A percentile compares a stretch with the other conserved stretches of the same genome.
These are phyloP conservation scores for Tetracentron sinense DNA, from an alignment of 164 flowering plant species.

Conservation along the genomic window DNA sequence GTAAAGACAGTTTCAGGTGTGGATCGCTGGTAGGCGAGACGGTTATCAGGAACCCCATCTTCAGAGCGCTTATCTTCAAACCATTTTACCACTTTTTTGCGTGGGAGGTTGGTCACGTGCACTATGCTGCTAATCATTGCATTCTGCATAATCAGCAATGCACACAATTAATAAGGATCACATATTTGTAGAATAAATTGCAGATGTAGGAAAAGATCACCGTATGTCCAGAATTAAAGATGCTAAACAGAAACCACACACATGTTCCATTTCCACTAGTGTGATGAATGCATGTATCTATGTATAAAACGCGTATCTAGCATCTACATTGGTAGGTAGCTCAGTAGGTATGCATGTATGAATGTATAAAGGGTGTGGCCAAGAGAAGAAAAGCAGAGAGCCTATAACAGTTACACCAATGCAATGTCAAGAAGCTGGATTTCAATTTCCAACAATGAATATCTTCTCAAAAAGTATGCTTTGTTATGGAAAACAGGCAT, in stretches of 20 bases:
- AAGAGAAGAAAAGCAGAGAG: not conserved
- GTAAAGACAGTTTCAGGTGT: conserved; percentile 22
- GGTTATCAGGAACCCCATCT: conserved; percentile 67
- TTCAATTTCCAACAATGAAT: no score
- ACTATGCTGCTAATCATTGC: conserved; percentile 82
- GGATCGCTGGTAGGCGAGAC: conserved; percentile 46
- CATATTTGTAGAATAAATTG: no score
- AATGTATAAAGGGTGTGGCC: not conserved
- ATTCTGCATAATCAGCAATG: conserved; percentile 66
- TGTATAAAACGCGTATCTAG: not conserved
- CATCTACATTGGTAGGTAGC: not conserved
- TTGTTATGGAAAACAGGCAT: no score
- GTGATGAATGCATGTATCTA: no score
- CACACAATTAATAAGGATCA: no score
- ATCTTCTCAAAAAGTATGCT: no score
- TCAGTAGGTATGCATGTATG: conserved; percentile 1
- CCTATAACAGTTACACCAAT: no score
- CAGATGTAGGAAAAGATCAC: no score
- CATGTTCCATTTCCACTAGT: no score
- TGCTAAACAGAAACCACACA: no score
- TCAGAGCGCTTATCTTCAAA: conserved; percentile 85
- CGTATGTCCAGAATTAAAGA: no score
- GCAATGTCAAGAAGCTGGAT: no score
- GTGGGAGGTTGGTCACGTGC: conserved; percentile 82
- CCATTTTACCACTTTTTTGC: conserved; percentile 77